Conservation (phyloP, 306 rosid species). For the Cucumis hystrix region DNA sequence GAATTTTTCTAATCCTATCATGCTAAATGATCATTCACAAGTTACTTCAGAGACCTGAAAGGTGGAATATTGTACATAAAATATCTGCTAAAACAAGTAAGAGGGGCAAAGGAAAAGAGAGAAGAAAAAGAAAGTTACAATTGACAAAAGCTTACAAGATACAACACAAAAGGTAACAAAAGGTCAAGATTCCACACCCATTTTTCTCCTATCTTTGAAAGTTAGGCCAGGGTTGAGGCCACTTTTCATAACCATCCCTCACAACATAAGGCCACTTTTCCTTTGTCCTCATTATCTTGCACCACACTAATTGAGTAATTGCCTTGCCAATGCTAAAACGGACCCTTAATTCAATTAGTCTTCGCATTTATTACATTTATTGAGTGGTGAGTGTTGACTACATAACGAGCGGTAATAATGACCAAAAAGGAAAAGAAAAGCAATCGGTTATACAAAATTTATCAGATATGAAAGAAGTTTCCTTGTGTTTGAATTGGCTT, state of each 20-base stretch:
- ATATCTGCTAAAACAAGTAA: background rate
- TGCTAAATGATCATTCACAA: background rate
- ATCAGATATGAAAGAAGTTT: background rate
- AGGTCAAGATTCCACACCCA: constrained; percentile 64
- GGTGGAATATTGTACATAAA: background rate
- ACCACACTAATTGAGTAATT: background rate
- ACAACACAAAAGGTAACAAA: constrained; percentile 17
- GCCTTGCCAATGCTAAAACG: background rate
- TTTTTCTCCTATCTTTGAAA: constrained; percentile 36
- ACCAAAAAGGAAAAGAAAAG: background rate
- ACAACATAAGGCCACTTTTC: background rate
- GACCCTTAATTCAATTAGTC: background rate
- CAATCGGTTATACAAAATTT: background rate
- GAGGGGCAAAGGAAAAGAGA: background rate
- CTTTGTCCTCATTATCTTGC: background rate
- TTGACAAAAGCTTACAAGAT: background rate
- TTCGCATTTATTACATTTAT: background rate
- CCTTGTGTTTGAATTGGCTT: background rate
- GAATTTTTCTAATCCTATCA: background rate
- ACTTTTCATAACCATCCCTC: constrained; percentile 1
- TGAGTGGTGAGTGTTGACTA: background rate
- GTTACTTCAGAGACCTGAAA: background rate
- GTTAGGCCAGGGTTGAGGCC: constrained; percentile 27
- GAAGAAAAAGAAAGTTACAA: background rate
- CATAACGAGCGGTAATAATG: background rate